These are phyloP conservation scores for Eucalyptus rudis DNA, from an alignment of 345 rosid species.

Conservation along the genomic window DNA sequence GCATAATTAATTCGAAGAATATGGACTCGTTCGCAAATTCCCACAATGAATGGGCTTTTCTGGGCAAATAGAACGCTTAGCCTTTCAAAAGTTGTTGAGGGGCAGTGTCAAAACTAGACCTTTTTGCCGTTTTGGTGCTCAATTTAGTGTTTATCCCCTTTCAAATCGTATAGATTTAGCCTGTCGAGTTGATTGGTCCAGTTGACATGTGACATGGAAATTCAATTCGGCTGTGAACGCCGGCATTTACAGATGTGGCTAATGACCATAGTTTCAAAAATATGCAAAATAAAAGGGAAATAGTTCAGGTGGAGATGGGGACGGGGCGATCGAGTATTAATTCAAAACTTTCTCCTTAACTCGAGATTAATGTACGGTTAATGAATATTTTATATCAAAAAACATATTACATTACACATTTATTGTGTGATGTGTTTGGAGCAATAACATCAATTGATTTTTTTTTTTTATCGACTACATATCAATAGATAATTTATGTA, in stretches of 20 bases:
- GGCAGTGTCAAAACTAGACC: not conserved
- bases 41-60: not conserved
- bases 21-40: not conserved
- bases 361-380: not conserved
- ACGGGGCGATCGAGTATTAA: not conserved
- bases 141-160: not conserved
- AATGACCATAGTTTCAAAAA: not conserved
- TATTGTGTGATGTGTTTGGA: not conserved
- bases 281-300: no score
- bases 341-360: not conserved
- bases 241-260: not conserved
- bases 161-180: not conserved
- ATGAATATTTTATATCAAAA: not conserved
- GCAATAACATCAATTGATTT: not conserved
- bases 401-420: not conserved
- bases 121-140: not conserved
- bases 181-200: not conserved
- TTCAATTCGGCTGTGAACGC: not conserved
- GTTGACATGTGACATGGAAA: not conserved
- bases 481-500: not conserved
- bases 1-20: not conserved
- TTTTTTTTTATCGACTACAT: not conserved
- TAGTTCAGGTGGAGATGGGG: not conserved
- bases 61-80: not conserved
- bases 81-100: not conserved